Evolutionary conservation across 345 rosid species (phyloP), one percentile per base, ranked within the genome.

Genomic region (Garcia nutans): DNA sequence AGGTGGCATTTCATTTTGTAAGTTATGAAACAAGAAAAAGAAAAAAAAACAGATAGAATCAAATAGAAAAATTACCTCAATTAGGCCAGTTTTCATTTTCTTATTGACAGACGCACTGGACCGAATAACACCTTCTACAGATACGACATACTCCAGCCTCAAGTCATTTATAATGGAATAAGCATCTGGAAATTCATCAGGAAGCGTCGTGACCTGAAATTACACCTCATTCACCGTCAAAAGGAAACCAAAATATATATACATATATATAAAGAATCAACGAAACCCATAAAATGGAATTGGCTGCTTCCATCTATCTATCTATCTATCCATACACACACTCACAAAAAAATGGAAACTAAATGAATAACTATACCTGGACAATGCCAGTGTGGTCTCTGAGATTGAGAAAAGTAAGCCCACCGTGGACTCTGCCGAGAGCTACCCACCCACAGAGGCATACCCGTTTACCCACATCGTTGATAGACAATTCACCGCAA

Each of bases 391-490:
- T 85, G 78, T 96, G 97, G 88, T 96, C 99, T 85, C 99, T 86
- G 75, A 96, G 94, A 73, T 90, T 96, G 81, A 96, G 83, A 83
- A 96, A 93, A 72, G 98, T 89, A 75, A 96, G 96, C 16, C 93
- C 93, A 17, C 96, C 98, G 50, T 96, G 99, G 74, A 90, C 89
- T 63, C 99, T 79, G 72, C 90, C 98, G 57, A 90, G 87, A 3
- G 99, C 99, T 55, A 96, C 99, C 99, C 98, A 96, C 3, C 98
- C 99, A 47, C 98, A 93, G 70, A 96, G 96, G 68, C 87, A 87
- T 79, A 96, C 97, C 69, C 92, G 86, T 77, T 82, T 84, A 22
- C 98, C 98, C 55, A 92, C 91, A 77, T 93, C 94, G 0, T 81
- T 81, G 5, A 76, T 65, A 41, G 92, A 86, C 81, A 93, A 82